These are phyloP conservation scores for Camellia granthamiana DNA, from an alignment of 148 eudicot genomes.

Conservation along the genomic window DNA sequence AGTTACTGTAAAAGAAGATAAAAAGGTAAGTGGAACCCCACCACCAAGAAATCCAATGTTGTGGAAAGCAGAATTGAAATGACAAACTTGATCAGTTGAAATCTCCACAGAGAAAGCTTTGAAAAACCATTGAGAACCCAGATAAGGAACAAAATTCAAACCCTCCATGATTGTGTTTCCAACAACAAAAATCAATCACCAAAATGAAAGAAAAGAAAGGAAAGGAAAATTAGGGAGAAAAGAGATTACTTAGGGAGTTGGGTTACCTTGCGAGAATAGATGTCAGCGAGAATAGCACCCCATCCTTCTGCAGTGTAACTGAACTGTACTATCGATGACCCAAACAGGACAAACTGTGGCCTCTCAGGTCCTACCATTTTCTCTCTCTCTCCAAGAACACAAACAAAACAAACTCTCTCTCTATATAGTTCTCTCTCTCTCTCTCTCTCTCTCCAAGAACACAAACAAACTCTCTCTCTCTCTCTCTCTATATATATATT, in stretches of 20 bases:
- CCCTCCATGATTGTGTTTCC: background rate
- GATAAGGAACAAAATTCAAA: background rate
- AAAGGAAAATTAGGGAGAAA: background rate
- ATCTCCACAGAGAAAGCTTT: no score
- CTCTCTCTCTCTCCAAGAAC: no score
- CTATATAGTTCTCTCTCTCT: background rate
- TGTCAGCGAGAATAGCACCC: slow-evolving; percentile 35
- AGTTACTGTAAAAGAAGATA: background rate
- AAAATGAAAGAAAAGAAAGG: background rate
- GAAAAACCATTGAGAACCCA: slow-evolving; percentile 4
- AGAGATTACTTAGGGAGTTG: background rate
- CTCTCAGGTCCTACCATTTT: slow-evolving; percentile 34
- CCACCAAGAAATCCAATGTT: background rate
- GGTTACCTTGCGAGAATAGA: slow-evolving; percentile 32
- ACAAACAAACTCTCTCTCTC: no score
- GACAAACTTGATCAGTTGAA: background rate
- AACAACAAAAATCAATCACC: background rate
- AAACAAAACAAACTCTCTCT: no score
- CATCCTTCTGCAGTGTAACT: slow-evolving; percentile 30
- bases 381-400: slow-evolving; percentile 2
- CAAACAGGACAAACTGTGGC: slow-evolving; percentile 33
- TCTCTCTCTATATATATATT: no score
- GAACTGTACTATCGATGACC: slow-evolving; percentile 36
- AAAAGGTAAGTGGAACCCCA: slow-evolving; percentile 7
- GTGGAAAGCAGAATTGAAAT: background rate